Evolutionary conservation across 345 rosid species (phyloP), one percentile per base, ranked within the genome.

Genomic region (Eucalyptus tenuipes): DNA sequence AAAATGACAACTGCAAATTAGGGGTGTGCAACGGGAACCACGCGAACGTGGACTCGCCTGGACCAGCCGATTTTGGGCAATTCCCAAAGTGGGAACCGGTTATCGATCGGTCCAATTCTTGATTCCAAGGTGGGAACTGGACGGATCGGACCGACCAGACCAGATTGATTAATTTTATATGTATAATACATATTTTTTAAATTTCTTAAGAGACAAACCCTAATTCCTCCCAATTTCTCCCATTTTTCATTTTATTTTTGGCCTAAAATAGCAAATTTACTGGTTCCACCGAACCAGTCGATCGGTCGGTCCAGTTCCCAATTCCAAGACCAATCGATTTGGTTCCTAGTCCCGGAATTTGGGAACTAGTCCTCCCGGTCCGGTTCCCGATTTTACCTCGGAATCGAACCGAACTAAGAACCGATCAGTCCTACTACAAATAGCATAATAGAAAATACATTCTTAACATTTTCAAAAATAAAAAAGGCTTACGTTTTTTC

Each of bases 241-340:
- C 20, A 50, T 50, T 50, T 49, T 49, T 49, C 52, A 49, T 49
- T 49, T 49, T 49, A 49, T 49, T 49, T 49, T 49, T 49, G 7
- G 1, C 20, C 7, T 49, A 49, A 49, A 6, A 16, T 16, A 49
- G 8, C 18, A 49, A 49, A 15, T 49, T 49, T 49, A 0, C 8
- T 3, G 1, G 2, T 18, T 18, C 24, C 57, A 18, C 8, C 10
- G 0, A 18, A 52, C 18, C 0, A 0, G 24, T 52, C 2, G 0
- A 52, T 52, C 10, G 0, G 0, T 52, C 2, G 0, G 2, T 52
- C 24, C 20, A 0, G 0, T 50, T 16, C 53, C 0, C 1, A 0
- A 50, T 50, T 50, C 53, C 53, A 50, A 50, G 8, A 50, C 20
- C 0, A 0, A 0, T 50, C 2, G 2, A 8, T 50, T 2, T 6